These are phyloP conservation scores for Gossypium trilobum DNA, from an alignment of 441 rosid genomes.

Conservation along the genomic window DNA sequence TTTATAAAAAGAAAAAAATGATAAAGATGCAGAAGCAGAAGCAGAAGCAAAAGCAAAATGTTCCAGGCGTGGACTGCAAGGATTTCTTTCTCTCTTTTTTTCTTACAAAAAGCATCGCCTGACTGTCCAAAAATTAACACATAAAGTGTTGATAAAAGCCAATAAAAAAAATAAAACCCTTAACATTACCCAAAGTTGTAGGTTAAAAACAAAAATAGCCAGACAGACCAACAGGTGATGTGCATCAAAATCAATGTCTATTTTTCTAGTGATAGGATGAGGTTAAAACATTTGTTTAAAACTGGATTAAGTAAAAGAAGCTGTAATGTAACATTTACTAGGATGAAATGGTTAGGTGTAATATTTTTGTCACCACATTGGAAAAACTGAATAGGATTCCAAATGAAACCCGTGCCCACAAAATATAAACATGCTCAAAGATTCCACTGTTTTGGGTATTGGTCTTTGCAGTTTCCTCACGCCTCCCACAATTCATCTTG, in stretches of 20 bases:
- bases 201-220: neutral
- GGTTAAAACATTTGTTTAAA: too few relatives aligned
- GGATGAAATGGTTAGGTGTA: neutral
- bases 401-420: neutral
- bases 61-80: constrained; percentile 7
- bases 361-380: neutral
- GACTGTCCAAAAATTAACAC: neutral
- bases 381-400: neutral
- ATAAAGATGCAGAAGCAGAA: neutral
- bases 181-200: neutral
- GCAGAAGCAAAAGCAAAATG: neutral
- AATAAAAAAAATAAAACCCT: neutral
- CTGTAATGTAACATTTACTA: neutral
- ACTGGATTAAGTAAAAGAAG: neutral
- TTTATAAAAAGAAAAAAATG: neutral
- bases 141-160: neutral
- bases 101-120: neutral
- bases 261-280: neutral
- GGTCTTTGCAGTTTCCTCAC: neutral
- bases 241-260: neutral
- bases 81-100: neutral
- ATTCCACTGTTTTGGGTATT: neutral
- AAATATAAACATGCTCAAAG: neutral
- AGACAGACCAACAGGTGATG: neutral
- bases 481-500: neutral